Conservation (phyloP, 2,329 filamentous ascomycete species). For the Exophiala bonariae region DNA sequence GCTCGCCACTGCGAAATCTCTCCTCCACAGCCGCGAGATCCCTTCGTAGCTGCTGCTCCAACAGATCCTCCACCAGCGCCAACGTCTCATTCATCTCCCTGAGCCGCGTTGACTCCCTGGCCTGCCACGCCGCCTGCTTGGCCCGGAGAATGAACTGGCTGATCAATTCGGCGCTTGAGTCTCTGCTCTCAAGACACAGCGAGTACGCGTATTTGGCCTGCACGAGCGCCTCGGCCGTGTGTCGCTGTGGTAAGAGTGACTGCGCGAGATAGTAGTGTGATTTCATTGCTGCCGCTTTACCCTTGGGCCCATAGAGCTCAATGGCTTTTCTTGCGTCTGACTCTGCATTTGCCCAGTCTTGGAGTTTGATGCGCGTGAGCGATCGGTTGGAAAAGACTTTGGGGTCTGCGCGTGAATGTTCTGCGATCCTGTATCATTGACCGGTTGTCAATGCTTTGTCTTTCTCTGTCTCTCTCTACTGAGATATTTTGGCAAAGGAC, state of each 20-base stretch:
- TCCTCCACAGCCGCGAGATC: conserved; percentile 38
- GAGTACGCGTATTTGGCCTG: conserved; percentile 73
- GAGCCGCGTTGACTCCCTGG: conserved; percentile 57
- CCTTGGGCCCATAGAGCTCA: conserved; percentile 53
- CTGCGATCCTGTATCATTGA: conserved; percentile 56
- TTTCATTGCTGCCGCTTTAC: conserved; percentile 67
- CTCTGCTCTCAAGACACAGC: conserved; percentile 62
- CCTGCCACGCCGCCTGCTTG: conserved; percentile 85
- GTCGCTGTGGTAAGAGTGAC: conserved; percentile 72
- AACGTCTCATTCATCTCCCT: conserved; percentile 46
- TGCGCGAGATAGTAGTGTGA: conserved; percentile 81
- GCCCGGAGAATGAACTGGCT: conserved; percentile 73
- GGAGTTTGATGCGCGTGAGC: conserved; percentile 74
- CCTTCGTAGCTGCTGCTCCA: conserved; percentile 40
- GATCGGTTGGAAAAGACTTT: conserved; percentile 87
- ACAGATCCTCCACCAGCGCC: conserved; percentile 40
- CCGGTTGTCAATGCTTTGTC: too few relatives aligned
- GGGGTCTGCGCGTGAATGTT: conserved; percentile 73
- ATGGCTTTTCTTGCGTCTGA: conserved; percentile 76
- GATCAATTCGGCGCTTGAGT: conserved; percentile 68
- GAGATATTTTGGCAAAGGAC: neutral
- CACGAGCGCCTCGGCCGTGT: conserved; percentile 70
- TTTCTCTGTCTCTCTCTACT: too few relatives aligned
- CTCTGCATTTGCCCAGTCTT: conserved; percentile 71
- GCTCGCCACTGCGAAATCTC: conserved; percentile 38